These are phyloP conservation scores for Cocos nucifera DNA, from an alignment of 176 grass and related monocot species.

Conservation along the genomic window DNA sequence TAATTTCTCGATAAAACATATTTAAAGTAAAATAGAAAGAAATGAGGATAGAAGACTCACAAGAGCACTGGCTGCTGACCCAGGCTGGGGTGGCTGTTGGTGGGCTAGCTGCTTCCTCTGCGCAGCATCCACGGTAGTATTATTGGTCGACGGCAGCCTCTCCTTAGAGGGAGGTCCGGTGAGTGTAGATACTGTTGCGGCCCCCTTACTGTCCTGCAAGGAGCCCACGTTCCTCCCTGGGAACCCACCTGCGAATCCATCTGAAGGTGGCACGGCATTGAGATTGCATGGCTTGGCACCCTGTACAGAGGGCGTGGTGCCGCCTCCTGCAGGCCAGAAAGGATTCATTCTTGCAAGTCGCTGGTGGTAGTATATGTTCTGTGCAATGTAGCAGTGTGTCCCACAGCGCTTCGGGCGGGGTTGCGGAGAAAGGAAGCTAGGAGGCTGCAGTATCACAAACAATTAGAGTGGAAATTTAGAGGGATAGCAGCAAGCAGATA, in stretches of 20 bases:
- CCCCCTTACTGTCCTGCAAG: conserved; percentile 45
- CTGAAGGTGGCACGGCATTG: conserved; percentile 46
- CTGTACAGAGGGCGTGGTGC: conserved; percentile 35
- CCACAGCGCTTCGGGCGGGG: conserved; percentile 69
- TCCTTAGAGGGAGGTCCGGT: conserved; percentile 45
- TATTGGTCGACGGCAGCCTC: conserved; percentile 32
- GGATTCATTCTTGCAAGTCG: conserved; percentile 56
- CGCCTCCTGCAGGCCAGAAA: conserved; percentile 54
- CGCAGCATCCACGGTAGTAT: conserved; percentile 33
- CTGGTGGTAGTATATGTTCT: conserved; percentile 67
- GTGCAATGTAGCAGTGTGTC: conserved; percentile 78
- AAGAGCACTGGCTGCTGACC: conserved; percentile 44
- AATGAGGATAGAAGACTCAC: conserved; percentile 21
- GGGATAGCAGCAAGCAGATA: background rate
- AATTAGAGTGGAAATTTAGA: background rate
- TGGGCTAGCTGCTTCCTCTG: conserved; percentile 69
- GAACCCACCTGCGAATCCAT: background rate
- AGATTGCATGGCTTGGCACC: conserved; percentile 59
- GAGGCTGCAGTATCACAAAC: conserved; percentile 33
- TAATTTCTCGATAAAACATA: no score
- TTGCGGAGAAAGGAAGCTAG: conserved; percentile 31
- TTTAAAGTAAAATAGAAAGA: no score
- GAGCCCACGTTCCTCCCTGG: conserved; percentile 33
- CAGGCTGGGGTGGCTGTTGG: conserved; percentile 53
- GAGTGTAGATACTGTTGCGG: conserved; percentile 24